Evolutionary conservation across 1,284 basidiomycete species (phyloP).

Genomic region (Microbotryomycetes sp.): DNA sequence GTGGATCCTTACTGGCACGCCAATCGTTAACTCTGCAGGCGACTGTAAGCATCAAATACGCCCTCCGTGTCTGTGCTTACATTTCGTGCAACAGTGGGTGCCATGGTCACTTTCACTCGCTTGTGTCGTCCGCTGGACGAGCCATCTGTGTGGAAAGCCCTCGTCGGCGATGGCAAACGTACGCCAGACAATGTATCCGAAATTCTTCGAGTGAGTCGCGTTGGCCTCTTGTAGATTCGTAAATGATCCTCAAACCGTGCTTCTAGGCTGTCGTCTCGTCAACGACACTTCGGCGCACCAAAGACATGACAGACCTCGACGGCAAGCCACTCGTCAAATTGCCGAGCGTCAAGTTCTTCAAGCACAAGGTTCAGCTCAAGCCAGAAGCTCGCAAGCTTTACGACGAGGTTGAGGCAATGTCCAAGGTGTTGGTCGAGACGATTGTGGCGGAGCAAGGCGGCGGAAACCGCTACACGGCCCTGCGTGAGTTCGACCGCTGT

Average conservation of each 20-base stretch:
- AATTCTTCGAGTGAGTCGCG: slow-evolving; percentile 8
- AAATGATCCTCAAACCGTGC: slow-evolving; percentile 55
- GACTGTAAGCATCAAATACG: slow-evolving; percentile 39
- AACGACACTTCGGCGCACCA: slow-evolving; percentile 53
- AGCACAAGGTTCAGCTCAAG: slow-evolving; percentile 53
- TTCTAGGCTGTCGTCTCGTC: slow-evolving; percentile 70
- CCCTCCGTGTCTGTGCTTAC: not conserved
- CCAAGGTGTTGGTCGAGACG: slow-evolving; percentile 55
- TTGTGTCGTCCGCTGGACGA: slow-evolving; percentile 75
- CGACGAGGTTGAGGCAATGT: slow-evolving; percentile 61
- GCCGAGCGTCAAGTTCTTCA: slow-evolving; percentile 61
- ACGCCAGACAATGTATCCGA: slow-evolving; percentile 8
- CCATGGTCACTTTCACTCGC: slow-evolving; percentile 67
- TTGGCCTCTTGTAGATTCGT: slow-evolving; percentile 58
- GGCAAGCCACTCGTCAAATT: slow-evolving; percentile 66
- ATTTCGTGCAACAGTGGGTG: slow-evolving; percentile 49
- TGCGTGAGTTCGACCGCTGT: slow-evolving; percentile 39
- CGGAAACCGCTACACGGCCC: slow-evolving; percentile 32
- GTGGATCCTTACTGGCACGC: slow-evolving; percentile 64
- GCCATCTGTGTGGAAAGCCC: slow-evolving; percentile 48
- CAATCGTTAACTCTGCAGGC: slow-evolving; percentile 75
- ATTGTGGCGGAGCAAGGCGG: slow-evolving; percentile 46
- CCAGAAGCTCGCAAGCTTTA: slow-evolving; percentile 63
- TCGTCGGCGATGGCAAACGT: slow-evolving; percentile 51
- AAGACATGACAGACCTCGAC: slow-evolving; percentile 67